Base-by-base conservation (phyloP, 2,329 filamentous ascomycete genomes). In the Gaeumannomyces sp. region DNA sequence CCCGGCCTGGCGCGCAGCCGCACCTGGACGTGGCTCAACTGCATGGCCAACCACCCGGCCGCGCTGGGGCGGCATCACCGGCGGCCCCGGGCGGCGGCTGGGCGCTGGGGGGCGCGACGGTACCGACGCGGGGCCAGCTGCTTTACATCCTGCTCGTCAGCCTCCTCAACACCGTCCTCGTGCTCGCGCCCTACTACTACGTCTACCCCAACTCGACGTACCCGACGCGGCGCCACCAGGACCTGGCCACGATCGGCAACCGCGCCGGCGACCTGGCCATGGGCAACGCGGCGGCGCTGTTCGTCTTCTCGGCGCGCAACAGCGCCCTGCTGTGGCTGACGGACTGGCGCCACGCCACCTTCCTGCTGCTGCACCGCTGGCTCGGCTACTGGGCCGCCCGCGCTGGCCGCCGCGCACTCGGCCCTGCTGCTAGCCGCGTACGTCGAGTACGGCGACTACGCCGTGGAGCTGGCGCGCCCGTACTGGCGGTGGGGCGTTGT, bases 261-360 rank as follows among this genome's bases (percentile, higher is more conserved):
- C 64, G 65, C n/a, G 61, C 62, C 11, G 66, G 66, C 59, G 33
- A 25, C 59, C 56, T 68, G 35, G 60, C 56, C 53, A 68, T 67
- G 60, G 61, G 56, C 59, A 53, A 63, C 58, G n/a, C 67, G 50
- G 65, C 65, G 22, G 68, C 83, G 0, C 60, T 79, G 0, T 70
- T 83, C 22, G 73, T 84, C 5, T 83, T 79, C 64, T 74, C 77
- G 0, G 73, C 76, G 0, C 72, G 82, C 1, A 83, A 84, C 68
- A 83, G 80, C 63, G 33, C 83, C 4, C 74, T 83, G 0, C 74
- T 83, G 0, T 79, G 76, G 72, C 57, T 82, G 1, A 83, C 82
- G 4, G 76, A 80, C 68, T 84, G 81, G 80, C 78, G 74, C 0
- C 78, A 82, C 66, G 76, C 76, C 0, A 84, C 82, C 0, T 83